Evolutionary conservation across 2,329 filamentous ascomycete species (phyloP).

Genomic region (Chaetomium sp.): DNA sequence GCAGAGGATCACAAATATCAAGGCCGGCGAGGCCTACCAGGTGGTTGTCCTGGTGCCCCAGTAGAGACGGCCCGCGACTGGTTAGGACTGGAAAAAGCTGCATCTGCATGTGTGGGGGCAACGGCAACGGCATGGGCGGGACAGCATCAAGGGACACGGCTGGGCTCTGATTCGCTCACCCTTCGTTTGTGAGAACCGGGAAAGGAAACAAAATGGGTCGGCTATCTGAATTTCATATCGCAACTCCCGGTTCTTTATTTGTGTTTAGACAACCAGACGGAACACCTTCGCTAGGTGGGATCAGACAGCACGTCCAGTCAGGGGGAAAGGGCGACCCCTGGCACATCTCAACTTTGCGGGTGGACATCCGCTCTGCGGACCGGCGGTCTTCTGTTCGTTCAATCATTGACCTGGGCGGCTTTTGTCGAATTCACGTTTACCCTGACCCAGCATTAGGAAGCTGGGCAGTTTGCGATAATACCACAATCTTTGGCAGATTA

Average conservation of each 20-base stretch:
- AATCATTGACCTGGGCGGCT: conserved; percentile 19
- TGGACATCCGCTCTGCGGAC: conserved; percentile 2
- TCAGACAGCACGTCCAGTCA: not conserved
- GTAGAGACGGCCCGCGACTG: conserved; percentile 9
- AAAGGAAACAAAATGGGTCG: conserved; percentile 10
- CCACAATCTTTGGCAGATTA: not conserved
- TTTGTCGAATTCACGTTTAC: conserved; percentile 20
- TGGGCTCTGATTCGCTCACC: not conserved
- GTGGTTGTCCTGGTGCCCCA: conserved; percentile 43
- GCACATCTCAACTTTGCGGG: not conserved
- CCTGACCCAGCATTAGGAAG: conserved; percentile 1
- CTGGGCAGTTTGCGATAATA: conserved; percentile 7
- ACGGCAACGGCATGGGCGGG: not conserved
- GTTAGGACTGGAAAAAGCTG: not conserved
- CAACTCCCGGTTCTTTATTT: conserved; percentile 3
- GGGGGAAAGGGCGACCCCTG: not conserved
- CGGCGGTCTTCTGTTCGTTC: conserved; percentile 9
- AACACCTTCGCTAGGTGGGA: conserved; percentile 20
- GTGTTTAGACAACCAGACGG: conserved; percentile 15
- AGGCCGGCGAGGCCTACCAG: conserved; percentile 48
- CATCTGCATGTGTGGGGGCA: not conserved
- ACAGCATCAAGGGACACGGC: not conserved
- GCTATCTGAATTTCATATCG: conserved; percentile 10
- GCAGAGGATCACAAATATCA: conserved; percentile 46
- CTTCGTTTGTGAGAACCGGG: not conserved